Percentiles rank a stretch among this genome's conserved stretches.
phyloP scores from a whole-genome alignment of 805 yeast genomes.

The Blastobotrys chiropterorum region DNA sequence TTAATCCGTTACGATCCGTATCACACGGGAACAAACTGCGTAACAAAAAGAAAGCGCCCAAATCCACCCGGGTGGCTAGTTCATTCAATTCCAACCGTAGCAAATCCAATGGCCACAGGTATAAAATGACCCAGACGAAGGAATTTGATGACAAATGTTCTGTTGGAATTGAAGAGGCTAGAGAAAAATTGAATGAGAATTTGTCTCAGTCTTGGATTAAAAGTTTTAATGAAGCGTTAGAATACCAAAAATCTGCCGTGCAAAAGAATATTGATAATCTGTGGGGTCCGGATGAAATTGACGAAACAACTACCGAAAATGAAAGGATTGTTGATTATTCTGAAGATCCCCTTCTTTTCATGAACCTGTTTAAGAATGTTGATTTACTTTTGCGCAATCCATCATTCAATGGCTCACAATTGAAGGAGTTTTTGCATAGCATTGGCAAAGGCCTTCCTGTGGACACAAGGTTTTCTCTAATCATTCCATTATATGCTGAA shows the following conservation, averaged over 20 bases:
- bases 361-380: conserved; percentile 43
- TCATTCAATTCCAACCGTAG: not conserved
- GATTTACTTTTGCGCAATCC: conserved; percentile 48
- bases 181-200: conserved; percentile 37
- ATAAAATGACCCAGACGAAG: not conserved
- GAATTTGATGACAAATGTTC: not conserved
- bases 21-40: not conserved
- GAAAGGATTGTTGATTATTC: conserved; percentile 43
- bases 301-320: conserved; percentile 36
- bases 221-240: conserved; percentile 41
- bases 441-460: conserved; percentile 80
- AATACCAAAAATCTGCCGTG: conserved; percentile 31
- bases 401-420: conserved; percentile 40
- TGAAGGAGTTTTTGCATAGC: conserved; percentile 58
- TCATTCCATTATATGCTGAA: conserved; percentile 58
- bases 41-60: not conserved
- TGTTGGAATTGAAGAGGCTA: conserved; percentile 30
- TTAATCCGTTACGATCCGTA: not conserved
- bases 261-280: conserved; percentile 30
- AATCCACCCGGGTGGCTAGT: not conserved
- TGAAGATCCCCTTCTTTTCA: conserved; percentile 47
- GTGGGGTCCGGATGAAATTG: conserved; percentile 25
- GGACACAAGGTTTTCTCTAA: conserved; percentile 59
- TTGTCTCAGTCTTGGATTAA: conserved; percentile 67
- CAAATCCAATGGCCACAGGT: not conserved